phyloP scores from a whole-genome alignment of 441 rosid species.

The Biscutella auriculata region DNA sequence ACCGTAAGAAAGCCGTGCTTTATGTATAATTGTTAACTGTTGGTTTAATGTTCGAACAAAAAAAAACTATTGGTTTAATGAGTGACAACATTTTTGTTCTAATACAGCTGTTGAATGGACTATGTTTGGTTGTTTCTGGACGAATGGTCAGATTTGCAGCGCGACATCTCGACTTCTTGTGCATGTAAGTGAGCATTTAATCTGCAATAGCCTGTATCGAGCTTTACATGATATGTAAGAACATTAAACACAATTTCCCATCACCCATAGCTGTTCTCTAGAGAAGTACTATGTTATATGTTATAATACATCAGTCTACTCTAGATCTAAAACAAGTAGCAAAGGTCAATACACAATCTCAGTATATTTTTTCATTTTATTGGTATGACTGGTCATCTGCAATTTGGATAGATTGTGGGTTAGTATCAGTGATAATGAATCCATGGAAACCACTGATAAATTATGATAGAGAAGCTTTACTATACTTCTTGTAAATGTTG shows the following conservation, averaged over 20 bases:
- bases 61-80: neutral
- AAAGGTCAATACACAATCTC: neutral
- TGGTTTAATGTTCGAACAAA: no score
- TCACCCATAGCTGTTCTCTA: neutral
- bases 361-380: neutral
- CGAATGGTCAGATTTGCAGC: conserved; percentile 97
- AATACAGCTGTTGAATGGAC: conserved; percentile 91
- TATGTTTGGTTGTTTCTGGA: conserved; percentile 93
- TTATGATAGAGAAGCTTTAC: neutral
- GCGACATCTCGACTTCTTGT: conserved; percentile 94
- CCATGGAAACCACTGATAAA: neutral
- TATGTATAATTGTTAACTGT: neutral
- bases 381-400: neutral
- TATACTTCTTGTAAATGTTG: neutral
- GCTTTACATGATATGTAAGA: neutral
- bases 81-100: conserved; percentile 2
- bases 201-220: neutral
- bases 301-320: neutral
- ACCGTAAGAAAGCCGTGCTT: neutral
- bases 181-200: conserved; percentile 53
- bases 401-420: neutral
- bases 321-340: neutral
- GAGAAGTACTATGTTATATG: neutral
- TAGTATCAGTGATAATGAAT: neutral
- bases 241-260: neutral